A percentile compares a stretch with the other conserved stretches of the same genome.
Evolutionary conservation across 169 alveolate genomes (phyloP).

Genomic region (Neospora caninum): DNA sequence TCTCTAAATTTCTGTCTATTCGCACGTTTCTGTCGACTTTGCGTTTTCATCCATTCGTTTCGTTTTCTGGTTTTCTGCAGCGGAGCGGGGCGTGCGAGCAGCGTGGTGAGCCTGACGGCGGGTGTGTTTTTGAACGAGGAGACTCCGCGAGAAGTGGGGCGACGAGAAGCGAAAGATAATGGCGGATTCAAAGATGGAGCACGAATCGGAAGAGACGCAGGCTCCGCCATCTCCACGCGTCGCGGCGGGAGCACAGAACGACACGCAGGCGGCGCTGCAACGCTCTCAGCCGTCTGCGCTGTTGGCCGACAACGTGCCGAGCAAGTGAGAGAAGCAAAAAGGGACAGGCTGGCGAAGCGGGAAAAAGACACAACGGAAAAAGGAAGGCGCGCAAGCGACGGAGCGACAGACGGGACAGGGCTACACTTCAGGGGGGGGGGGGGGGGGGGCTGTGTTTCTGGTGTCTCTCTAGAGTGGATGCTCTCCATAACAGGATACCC

Average conservation of each 20-base stretch:
- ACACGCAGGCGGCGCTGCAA: background rate
- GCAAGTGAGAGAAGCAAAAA: background rate
- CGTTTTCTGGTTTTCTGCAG: background rate
- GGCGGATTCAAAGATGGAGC: background rate
- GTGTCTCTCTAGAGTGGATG: no score
- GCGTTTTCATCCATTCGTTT: no score
- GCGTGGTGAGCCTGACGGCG: background rate
- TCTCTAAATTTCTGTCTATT: no score
- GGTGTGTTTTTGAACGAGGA: background rate
- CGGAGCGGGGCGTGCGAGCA: background rate
- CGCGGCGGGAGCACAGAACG: background rate
- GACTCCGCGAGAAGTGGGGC: no score
- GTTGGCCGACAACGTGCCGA: background rate
- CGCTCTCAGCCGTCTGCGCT: background rate
- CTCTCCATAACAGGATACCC: no score
- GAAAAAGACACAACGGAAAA: background rate
- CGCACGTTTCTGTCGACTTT: no score
- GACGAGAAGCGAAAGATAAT: background rate
- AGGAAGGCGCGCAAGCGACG: background rate
- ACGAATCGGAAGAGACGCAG: background rate
- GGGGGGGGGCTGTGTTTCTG: no score
- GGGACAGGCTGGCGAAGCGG: background rate
- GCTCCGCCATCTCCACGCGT: background rate
- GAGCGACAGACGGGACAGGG: background rate
- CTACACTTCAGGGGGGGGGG: no score